Conservation (phyloP, 2,329 filamentous ascomycete species). For the Pseudogymnoascus sp. region DNA sequence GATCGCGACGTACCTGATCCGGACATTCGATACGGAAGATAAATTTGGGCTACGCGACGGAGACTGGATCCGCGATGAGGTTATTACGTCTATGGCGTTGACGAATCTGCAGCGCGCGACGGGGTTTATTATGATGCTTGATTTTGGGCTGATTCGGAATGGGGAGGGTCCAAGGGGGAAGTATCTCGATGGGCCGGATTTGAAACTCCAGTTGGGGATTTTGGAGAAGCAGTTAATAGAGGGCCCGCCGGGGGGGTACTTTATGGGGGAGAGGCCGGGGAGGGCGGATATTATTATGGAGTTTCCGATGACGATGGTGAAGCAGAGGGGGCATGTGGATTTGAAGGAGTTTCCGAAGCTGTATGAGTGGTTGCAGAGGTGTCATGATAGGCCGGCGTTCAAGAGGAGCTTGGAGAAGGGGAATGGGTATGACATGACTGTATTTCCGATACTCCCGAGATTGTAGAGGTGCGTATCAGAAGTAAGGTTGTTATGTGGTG, state of each 20-base stretch:
- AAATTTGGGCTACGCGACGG: conserved; percentile 20
- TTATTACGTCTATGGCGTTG: conserved; percentile 24
- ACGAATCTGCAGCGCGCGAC: conserved; percentile 22
- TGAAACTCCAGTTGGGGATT: conserved; percentile 19
- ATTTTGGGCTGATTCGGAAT: conserved; percentile 17
- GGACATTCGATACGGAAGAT: conserved; percentile 26
- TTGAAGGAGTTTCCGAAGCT: conserved; percentile 28
- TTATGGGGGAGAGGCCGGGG: conserved; percentile 28
- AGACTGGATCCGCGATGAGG: conserved; percentile 27
- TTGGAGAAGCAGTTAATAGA: conserved; percentile 23
- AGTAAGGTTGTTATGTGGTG: neutral
- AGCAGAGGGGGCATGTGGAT: conserved; percentile 27
- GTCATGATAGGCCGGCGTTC: conserved; percentile 26
- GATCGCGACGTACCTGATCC: conserved; percentile 28
- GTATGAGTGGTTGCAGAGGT: conserved; percentile 27
- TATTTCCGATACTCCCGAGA: conserved; percentile 11
- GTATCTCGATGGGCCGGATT: conserved; percentile 19
- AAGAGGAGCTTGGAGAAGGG: conserved; percentile 28
- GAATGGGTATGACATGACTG: conserved; percentile 27
- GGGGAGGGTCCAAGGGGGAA: conserved; percentile 15
- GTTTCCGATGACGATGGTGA: conserved; percentile 30
- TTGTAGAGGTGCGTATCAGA: neutral
- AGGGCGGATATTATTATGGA: conserved; percentile 30
- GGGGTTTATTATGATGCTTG: conserved; percentile 23
- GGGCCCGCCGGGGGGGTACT: conserved; percentile 19